Conservation (phyloP, 768 basidiomycete species). For the Gloeophyllum trabeum region DNA sequence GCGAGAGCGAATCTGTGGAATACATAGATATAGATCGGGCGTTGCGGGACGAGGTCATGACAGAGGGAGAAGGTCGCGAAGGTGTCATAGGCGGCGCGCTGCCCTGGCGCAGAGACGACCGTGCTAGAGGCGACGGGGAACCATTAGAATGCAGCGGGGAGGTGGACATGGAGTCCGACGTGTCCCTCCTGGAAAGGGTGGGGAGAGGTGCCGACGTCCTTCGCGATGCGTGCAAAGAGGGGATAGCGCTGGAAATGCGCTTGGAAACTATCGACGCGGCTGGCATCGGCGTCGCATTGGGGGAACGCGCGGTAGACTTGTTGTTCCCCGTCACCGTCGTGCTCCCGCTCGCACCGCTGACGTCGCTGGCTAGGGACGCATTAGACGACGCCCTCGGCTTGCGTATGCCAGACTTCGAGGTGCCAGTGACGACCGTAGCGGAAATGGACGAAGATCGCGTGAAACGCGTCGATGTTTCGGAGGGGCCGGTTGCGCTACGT, state of each 20-base stretch:
- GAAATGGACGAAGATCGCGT: conserved; percentile 34
- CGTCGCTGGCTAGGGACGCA: conserved; percentile 27
- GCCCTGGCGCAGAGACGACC: background rate
- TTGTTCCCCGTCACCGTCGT: conserved; percentile 31
- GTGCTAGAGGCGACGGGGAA: conserved; percentile 18
- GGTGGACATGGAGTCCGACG: background rate
- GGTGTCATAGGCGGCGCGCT: background rate
- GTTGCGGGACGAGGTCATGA: background rate
- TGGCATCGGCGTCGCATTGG: conserved; percentile 42
- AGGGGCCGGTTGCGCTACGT: conserved; percentile 20
- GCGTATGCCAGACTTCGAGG: conserved; percentile 21
- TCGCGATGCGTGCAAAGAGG: conserved; percentile 11
- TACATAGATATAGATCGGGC: background rate
- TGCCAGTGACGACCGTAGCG: conserved; percentile 11
- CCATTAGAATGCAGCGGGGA: conserved; percentile 11
- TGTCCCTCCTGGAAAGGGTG: conserved; percentile 11
- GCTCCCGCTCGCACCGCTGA: conserved; percentile 30
- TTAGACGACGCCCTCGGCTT: conserved; percentile 47
- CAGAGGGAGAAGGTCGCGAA: background rate
- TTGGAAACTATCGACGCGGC: conserved; percentile 20
- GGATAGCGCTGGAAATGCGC: conserved; percentile 17
- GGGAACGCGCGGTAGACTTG: conserved; percentile 24
- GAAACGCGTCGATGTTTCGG: conserved; percentile 44
- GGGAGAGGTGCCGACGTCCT: conserved; percentile 11
- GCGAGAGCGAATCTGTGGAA: background rate